Evolutionary conservation across 257 asterid species (phyloP).

Genomic region (Gentiana straminea): DNA sequence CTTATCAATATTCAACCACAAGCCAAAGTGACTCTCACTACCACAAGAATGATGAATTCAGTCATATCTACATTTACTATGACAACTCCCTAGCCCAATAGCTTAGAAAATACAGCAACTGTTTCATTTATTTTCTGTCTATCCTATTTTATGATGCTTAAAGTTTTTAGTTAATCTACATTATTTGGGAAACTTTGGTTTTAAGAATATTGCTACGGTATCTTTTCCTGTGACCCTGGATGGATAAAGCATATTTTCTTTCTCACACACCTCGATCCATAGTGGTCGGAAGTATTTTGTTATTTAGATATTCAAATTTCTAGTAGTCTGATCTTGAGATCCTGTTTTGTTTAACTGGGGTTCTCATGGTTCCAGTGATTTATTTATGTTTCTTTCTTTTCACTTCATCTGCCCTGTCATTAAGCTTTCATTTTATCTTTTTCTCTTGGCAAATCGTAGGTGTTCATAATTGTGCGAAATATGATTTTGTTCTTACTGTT

Average conservation of each 20-base stretch:
- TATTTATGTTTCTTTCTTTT: background rate
- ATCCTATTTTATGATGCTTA: no score
- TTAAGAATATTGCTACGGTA: no score
- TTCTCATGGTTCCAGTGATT: background rate
- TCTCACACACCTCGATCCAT: no score
- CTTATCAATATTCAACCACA: no score
- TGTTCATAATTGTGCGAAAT: background rate
- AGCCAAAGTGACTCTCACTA: no score
- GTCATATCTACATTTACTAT: no score
- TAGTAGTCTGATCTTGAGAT: background rate
- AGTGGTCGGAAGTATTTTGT: background rate
- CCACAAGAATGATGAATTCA: no score
- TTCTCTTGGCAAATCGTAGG: background rate
- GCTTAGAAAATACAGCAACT: no score
- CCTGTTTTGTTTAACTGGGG: background rate
- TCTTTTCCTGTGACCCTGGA: background rate
- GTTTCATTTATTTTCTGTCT: no score
- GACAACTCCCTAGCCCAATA: no score
- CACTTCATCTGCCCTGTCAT: background rate
- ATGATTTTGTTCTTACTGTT: slow-evolving; percentile 1
- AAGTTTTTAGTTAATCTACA: no score
- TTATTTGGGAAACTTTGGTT: no score
- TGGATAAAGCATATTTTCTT: background rate
- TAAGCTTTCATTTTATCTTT: background rate
- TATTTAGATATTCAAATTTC: background rate